Percentiles rank a stretch among this genome's conserved stretches.
These are phyloP conservation scores for Suillus plorans DNA, from an alignment of 768 basidiomycete species.

Conservation along the genomic window DNA sequence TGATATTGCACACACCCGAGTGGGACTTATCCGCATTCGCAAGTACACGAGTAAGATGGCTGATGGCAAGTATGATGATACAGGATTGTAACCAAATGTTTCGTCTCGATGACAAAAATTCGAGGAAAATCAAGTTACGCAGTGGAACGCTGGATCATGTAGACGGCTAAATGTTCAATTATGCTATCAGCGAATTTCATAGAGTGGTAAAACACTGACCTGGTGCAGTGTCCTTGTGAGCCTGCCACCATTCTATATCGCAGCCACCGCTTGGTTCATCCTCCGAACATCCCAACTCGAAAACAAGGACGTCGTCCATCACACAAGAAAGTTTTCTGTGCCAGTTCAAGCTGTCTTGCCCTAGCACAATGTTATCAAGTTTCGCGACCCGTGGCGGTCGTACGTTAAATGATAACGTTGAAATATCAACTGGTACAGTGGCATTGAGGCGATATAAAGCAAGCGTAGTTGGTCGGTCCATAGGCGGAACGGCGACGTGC, in stretches of 20 bases:
- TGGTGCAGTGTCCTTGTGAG: background rate
- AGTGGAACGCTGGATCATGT: background rate
- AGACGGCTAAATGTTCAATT: background rate
- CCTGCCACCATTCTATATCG: background rate
- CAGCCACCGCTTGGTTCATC: background rate
- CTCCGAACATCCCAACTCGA: background rate
- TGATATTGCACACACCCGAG: no score
- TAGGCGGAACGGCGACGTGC: background rate
- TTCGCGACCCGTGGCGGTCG: background rate
- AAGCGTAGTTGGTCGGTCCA: background rate
- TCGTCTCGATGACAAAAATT: background rate
- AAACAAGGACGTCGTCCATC: slow-evolving; percentile 1
- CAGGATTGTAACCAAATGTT: background rate
- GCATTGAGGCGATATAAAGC: background rate
- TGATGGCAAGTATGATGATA: background rate
- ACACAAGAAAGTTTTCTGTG: slow-evolving; percentile 2
- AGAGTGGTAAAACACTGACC: background rate
- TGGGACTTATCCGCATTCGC: no score
- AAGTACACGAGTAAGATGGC: background rate
- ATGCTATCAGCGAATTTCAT: background rate
- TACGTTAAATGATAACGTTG: background rate
- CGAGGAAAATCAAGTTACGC: background rate
- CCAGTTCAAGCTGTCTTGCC: background rate
- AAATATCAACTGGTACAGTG: background rate
- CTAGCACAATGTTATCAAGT: background rate